These are phyloP conservation scores for Beauveria medogensis DNA, from an alignment of 2,329 filamentous ascomycete species.

Conservation along the genomic window DNA sequence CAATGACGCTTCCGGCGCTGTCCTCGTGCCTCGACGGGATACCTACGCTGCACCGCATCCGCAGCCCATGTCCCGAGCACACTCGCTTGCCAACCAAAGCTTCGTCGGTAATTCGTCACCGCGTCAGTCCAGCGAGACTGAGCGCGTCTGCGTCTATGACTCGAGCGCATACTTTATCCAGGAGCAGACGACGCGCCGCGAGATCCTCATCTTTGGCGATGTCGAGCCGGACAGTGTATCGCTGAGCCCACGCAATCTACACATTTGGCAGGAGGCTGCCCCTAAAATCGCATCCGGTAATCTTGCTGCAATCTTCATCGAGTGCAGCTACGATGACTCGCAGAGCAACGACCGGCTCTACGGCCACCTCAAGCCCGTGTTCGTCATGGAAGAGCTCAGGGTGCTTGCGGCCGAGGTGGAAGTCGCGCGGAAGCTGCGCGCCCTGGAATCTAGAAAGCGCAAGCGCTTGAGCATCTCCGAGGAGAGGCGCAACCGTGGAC, in stretches of 20 bases:
- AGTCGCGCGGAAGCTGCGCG: slow-evolving; percentile 33
- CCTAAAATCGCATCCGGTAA: slow-evolving; percentile 68
- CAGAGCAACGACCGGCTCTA: slow-evolving; percentile 72
- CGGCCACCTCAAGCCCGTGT: slow-evolving; percentile 79
- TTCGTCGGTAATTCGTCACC: slow-evolving; percentile 17
- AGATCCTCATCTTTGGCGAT: slow-evolving; percentile 91
- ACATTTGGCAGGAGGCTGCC: slow-evolving; percentile 82
- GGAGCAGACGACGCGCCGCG: slow-evolving; percentile 58
- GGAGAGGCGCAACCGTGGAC: slow-evolving; percentile 18
- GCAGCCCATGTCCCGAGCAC: slow-evolving; percentile 15
- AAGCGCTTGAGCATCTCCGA: slow-evolving; percentile 43
- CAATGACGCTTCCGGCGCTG: slow-evolving; percentile 34
- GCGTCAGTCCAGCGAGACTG: slow-evolving; percentile 27
- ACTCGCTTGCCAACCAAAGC: slow-evolving; percentile 25
- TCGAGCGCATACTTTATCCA: slow-evolving; percentile 92
- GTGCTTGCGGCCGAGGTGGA: slow-evolving; percentile 63
- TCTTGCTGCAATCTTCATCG: slow-evolving; percentile 80
- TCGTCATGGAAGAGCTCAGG: slow-evolving; percentile 70
- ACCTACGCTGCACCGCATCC: slow-evolving; percentile 13
- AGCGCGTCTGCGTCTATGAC: slow-evolving; percentile 64
- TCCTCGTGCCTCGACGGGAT: slow-evolving; percentile 21
- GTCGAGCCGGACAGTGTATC: slow-evolving; percentile 88
- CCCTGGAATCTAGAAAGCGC: slow-evolving; percentile 47
- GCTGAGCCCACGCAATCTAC: slow-evolving; percentile 68
- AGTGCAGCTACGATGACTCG: slow-evolving; percentile 85